phyloP scores from a whole-genome alignment of 495 filamentous ascomycete species.

The Aspergillus cristatus region DNA sequence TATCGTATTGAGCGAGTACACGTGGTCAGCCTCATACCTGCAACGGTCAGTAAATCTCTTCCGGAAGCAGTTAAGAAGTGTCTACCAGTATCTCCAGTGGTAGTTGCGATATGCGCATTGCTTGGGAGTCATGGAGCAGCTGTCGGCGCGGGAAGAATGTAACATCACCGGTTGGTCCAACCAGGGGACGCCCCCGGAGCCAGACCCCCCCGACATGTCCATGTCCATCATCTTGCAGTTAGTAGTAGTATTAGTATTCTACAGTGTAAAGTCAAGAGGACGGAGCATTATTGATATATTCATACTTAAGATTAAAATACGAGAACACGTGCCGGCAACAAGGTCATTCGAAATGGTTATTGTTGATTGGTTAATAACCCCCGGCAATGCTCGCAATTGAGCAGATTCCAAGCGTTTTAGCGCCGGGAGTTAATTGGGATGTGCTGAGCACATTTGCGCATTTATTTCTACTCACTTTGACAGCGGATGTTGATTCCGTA shows the following conservation, averaged over 20 bases:
- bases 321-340: no score
- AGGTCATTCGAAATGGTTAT: no score
- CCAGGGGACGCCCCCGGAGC: constrained; percentile 24
- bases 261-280: no score
- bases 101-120: constrained; percentile 37
- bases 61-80: background rate
- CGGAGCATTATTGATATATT: no score
- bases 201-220: background rate
- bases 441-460: constrained; percentile 23
- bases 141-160: constrained; percentile 33
- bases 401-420: constrained; percentile 15
- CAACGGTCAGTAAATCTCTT: background rate
- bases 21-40: constrained; percentile 45
- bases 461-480: background rate
- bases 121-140: constrained; percentile 35
- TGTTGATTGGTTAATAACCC: no score
- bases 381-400: constrained; percentile 27
- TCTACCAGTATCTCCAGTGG: constrained; percentile 42
- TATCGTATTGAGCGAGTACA: constrained; percentile 39
- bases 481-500: no score
- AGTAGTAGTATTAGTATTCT: no score
- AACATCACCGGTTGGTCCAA: constrained; percentile 40
- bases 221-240: background rate
- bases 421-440: constrained; percentile 1
- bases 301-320: no score